Conservation (phyloP, 345 rosid genomes). For the Noccaea bulbosa region DNA sequence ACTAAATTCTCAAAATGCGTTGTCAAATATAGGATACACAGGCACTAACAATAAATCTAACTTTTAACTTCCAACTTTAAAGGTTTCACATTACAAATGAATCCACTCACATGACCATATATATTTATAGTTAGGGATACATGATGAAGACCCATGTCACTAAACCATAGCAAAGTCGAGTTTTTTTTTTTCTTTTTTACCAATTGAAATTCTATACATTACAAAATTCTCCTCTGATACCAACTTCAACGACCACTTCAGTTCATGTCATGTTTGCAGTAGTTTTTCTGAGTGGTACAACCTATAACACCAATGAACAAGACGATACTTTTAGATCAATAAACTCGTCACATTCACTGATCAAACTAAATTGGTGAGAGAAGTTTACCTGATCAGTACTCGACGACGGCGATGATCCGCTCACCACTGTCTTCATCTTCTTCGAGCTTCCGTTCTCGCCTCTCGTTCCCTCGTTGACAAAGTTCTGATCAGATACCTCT, state of each 20-base stretch:
- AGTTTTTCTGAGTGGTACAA: slow-evolving; percentile 38
- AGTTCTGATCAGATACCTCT: slow-evolving; percentile 93
- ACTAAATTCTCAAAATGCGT: no score
- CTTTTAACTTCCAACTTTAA: background rate
- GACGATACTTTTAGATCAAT: background rate
- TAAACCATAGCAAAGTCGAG: slow-evolving; percentile 16
- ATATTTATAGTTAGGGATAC: slow-evolving; percentile 33
- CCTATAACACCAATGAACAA: slow-evolving; percentile 29
- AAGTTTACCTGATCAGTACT: slow-evolving; percentile 40
- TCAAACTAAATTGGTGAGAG: slow-evolving; percentile 8
- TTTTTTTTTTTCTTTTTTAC: background rate
- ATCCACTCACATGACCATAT: slow-evolving; percentile 30
- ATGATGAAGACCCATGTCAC: slow-evolving; percentile 30
- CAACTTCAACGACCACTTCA: slow-evolving; percentile 28
- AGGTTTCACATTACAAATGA: slow-evolving; percentile 26
- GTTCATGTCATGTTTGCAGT: slow-evolving; percentile 20
- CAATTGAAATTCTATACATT: slow-evolving; percentile 28
- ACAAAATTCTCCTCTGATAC: slow-evolving; percentile 39
- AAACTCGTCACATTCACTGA: background rate
- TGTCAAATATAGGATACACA: no score
- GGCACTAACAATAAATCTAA: slow-evolving; percentile 6
- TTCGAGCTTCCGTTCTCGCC: slow-evolving; percentile 43
- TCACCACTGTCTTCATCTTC: slow-evolving; percentile 41
- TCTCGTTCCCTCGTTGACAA: slow-evolving; percentile 59
- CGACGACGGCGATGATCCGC: slow-evolving; percentile 3